Evolutionary conservation across 176 grass and related monocot species (phyloP), one percentile per base, ranked within the genome.

Genomic region (Eragrostis nindensis): DNA sequence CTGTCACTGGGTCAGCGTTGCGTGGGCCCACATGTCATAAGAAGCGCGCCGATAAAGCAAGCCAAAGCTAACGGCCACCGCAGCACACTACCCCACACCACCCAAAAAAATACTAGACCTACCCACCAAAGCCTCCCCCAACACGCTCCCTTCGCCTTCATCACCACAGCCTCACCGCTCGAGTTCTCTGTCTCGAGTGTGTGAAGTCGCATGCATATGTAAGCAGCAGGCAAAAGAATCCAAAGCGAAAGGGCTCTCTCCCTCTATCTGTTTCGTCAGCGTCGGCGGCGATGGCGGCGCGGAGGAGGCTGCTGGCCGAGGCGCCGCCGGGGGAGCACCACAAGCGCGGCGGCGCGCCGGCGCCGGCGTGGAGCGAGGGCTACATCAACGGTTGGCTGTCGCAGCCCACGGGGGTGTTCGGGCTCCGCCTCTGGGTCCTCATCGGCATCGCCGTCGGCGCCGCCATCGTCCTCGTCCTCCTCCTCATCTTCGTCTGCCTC

Each of bases 351-450:
- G 48, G 42, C n/a, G 48, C 55, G 65, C 67, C 91, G 86, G n/a
- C 92, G 49, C 67, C 91, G 47, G 66, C 69, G 52, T 95, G 84
- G 90, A 89, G 77, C 38, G 84, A 78, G 22, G 90, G 88, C 24
- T 93, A 93, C 72, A 74, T 98, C 60, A 93, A 98, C 86, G 48
- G 22, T 36, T 91, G 93, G 92, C 88, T 95, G 78, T 95, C 95
- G n/a, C 83, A 91, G 76, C 86, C 75, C 30, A 98, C 95, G 62
- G 84, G 81, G 38, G 78, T 98, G 39, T 93, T 98, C 30, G 95
- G 95, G 7, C 90, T 98, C 18, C 85, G 86, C 73, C 88, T 95
- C 49, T 98, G 95, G 95, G 92, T 95, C 27, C 76, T 98, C 77
- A 77, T 98, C 74, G 95, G 92, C 75, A 83, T 92, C 75, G 82